Conservation (phyloP, 2,329 filamentous ascomycete species). For the Chaetomiaceae sp. region DNA sequence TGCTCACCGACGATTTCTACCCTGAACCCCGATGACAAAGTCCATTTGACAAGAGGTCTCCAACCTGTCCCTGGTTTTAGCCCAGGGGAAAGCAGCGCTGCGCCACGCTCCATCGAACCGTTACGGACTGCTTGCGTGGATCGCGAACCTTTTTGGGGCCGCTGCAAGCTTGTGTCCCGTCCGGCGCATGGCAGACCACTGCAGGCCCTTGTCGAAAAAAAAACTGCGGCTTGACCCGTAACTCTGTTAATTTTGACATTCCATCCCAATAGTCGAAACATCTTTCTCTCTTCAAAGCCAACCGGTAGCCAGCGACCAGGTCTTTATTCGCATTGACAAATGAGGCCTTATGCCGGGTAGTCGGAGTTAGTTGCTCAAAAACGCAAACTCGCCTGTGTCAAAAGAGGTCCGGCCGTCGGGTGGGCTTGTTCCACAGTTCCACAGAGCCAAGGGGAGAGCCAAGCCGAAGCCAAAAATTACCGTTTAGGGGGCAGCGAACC, state of each 20-base stretch:
- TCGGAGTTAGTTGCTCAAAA: not conserved
- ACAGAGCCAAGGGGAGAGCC: not conserved
- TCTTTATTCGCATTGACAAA: not conserved
- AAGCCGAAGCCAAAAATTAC: conserved; percentile 13
- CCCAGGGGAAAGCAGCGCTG: conserved; percentile 13
- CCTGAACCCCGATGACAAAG: not conserved
- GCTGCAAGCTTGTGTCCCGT: not conserved
- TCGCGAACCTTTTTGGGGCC: conserved; percentile 2
- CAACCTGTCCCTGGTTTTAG: conserved; percentile 3
- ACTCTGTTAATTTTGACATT: not conserved
- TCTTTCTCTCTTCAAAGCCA: not conserved
- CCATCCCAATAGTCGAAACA: not conserved
- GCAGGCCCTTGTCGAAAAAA: not conserved
- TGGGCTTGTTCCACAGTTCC: conserved; percentile 8
- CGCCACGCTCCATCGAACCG: conserved; percentile 11
- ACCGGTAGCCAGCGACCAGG: not conserved
- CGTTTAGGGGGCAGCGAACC: conserved; percentile 15
- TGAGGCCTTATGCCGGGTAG: not conserved
- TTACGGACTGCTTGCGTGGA: conserved; percentile 8
- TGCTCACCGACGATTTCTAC: not conserved
- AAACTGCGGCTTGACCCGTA: not conserved
- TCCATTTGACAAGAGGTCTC: conserved; percentile 11
- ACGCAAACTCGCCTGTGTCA: too few species aligned
- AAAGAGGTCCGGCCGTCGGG: too few species aligned
- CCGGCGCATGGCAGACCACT: conserved; percentile 7